Percentiles rank a stretch among this genome's conserved stretches.
These are phyloP conservation scores for Phlyctochytrium bullatum DNA, from an alignment of 192 early-diverging fungal genomes.

Conservation along the genomic window DNA sequence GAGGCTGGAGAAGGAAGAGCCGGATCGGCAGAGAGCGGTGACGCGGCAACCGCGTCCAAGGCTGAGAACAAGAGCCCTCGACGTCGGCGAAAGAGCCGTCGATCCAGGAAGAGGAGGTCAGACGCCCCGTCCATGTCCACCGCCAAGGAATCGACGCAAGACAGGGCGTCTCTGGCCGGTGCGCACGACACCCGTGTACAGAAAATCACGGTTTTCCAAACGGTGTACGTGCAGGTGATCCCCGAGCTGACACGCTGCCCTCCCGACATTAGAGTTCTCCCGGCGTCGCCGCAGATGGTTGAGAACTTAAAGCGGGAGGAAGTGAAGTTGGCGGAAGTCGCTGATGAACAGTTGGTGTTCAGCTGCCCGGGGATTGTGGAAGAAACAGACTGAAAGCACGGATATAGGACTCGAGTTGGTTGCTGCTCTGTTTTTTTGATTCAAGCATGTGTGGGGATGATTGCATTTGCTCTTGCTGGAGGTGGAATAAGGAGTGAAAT, in stretches of 20 bases:
- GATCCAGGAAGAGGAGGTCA: background rate
- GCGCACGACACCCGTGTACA: slow-evolving; percentile 22
- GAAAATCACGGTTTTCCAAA: slow-evolving; percentile 41
- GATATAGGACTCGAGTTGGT: too few relatives aligned
- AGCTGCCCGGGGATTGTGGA: slow-evolving; percentile 35
- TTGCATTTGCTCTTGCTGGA: too few relatives aligned
- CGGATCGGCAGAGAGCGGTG: background rate
- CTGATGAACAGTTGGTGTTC: background rate
- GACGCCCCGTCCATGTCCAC: background rate
- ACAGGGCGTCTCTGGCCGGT: slow-evolving; percentile 15
- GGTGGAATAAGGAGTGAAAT: too few relatives aligned
- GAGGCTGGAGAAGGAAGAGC: background rate
- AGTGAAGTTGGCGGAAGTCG: slow-evolving; percentile 5
- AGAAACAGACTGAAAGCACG: slow-evolving; percentile 32
- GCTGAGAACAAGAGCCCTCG: background rate
- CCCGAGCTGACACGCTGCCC: slow-evolving; percentile 36
- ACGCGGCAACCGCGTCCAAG: background rate
- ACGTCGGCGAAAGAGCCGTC: slow-evolving; percentile 11
- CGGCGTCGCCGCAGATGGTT: slow-evolving; percentile 24
- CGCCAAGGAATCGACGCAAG: slow-evolving; percentile 4
- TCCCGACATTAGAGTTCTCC: slow-evolving; percentile 39
- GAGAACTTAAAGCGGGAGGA: background rate
- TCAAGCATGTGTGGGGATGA: too few relatives aligned
- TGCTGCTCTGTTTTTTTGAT: too few relatives aligned
- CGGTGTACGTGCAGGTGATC: slow-evolving; percentile 37